Evolutionary conservation across 2,329 filamentous ascomycete genomes (phyloP).

Genomic region (Anthostomella pinea): DNA sequence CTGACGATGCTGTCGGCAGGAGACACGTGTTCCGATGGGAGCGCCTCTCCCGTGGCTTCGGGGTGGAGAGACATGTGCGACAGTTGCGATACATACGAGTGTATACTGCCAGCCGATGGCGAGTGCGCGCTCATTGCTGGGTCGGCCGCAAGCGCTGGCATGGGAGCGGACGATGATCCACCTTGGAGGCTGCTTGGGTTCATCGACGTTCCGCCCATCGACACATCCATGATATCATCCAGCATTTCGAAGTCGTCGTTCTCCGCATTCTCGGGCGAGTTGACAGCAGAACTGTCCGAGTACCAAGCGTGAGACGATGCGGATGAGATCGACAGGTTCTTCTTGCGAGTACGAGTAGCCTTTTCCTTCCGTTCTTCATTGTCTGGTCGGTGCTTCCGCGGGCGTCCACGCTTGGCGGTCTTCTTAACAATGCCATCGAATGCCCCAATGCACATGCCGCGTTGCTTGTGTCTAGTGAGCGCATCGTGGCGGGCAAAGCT

Average conservation of each 20-base stretch:
- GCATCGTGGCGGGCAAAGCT: slow-evolving; percentile 95
- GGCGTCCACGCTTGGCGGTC: slow-evolving; percentile 60
- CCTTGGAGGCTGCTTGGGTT: slow-evolving; percentile 36
- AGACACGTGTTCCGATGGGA: slow-evolving; percentile 19
- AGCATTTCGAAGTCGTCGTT: slow-evolving; percentile 42
- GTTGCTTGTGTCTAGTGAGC: slow-evolving; percentile 87
- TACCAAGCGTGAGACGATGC: slow-evolving; percentile 53
- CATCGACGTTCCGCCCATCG: slow-evolving; percentile 36
- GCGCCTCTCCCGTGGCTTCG: slow-evolving; percentile 37
- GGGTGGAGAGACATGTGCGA: slow-evolving; percentile 33
- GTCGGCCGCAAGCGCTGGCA: slow-evolving; percentile 33
- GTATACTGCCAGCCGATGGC: slow-evolving; percentile 45
- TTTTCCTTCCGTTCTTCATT: slow-evolving; percentile 56
- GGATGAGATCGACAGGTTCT: slow-evolving; percentile 52
- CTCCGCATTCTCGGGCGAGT: slow-evolving; percentile 45
- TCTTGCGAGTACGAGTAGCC: slow-evolving; percentile 51
- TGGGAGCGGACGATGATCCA: slow-evolving; percentile 38
- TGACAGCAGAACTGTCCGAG: slow-evolving; percentile 54
- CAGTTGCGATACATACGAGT: slow-evolving; percentile 46
- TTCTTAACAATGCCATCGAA: slow-evolving; percentile 74
- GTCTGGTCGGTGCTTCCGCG: slow-evolving; percentile 60
- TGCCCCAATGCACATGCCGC: slow-evolving; percentile 93
- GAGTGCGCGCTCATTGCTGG: slow-evolving; percentile 34
- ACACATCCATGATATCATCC: slow-evolving; percentile 49
- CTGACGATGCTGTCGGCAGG: slow-evolving; percentile 45